Base-by-base conservation (phyloP, 306 rosid genomes). In the Senna tora region DNA sequence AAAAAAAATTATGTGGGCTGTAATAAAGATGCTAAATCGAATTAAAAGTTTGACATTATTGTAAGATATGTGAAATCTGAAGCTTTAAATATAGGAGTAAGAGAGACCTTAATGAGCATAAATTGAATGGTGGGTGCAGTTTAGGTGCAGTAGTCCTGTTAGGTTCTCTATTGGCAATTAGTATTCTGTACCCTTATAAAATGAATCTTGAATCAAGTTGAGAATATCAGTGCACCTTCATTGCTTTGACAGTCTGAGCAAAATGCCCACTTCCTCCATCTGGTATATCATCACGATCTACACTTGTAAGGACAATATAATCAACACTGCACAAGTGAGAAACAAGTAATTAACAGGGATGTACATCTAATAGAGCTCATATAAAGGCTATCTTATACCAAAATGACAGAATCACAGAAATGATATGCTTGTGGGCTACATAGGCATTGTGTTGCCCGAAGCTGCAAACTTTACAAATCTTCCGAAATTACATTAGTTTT, bases 261-360 rank as follows among this genome's bases (percentile, higher is more conserved):
- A 91, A 94, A 80, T 94, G 98, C 7, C 88, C 92, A 78, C 98
- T 94, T 79, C 98, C 98, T 71, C 98, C 98, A 69, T 94, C 98
- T n/a, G 96, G 91, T 55, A 94, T 50, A 85, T 94, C 98, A 80
- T 94, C 98, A 56, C 98, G 98, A 74, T 94, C 98, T 39, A 94
- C 98, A 72, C 97, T 94, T 16, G 97, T 91, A 42, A 91, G 78
- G 60, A 91, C 97, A 76, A 91, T 89, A 73, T 91, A 91, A 81
- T 91, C 96, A 79, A 91, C 96, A 32, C 97, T 91, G 67, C 62
- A 77, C 69, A 84, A 65, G 15, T 51, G 2, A 45, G 49, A 58
- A 70, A 63, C 7, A 62, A 5, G 61, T 16, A 80, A 64, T 59
- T 22, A 47, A 61, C 56, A 56, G 21, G 34, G 51, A 46, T 55